phyloP scores from a whole-genome alignment of 2,329 filamentous ascomycete genomes.

The Aureobasidium sp. region DNA sequence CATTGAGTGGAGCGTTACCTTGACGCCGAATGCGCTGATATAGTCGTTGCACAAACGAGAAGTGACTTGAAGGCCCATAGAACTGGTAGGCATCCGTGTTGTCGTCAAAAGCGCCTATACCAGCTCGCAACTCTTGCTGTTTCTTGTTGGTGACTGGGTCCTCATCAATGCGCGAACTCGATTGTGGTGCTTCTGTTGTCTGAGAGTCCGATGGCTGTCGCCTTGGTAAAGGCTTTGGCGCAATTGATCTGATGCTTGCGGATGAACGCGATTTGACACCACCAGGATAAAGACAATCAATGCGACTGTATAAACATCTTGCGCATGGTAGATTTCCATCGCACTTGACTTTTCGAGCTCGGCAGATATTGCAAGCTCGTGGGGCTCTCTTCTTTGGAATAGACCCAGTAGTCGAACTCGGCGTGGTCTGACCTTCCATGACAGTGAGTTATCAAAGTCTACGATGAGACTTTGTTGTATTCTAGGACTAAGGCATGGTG shows the following conservation, averaged over 20 bases:
- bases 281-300: neutral
- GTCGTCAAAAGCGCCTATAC: constrained; percentile 5
- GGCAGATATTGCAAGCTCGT: constrained; percentile 7
- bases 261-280: neutral
- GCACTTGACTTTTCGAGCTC: constrained; percentile 11
- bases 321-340: neutral
- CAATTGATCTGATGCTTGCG: neutral
- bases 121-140: constrained; percentile 10
- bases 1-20: neutral
- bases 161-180: neutral
- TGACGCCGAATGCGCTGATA: constrained; percentile 6
- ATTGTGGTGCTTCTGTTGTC: neutral
- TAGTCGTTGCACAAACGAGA: constrained; percentile 8
- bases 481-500: neutral
- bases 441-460: neutral
- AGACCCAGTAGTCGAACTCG: neutral
- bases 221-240: neutral
- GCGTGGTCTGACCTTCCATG: neutral
- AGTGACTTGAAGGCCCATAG: constrained; percentile 8
- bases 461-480: neutral
- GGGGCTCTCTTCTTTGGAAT: neutral
- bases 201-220: neutral
- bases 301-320: neutral
- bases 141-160: constrained; percentile 3
- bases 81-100: constrained; percentile 10